A percentile compares a stretch with the other conserved stretches of the same genome.
Evolutionary conservation across 2,329 filamentous ascomycete species (phyloP).

Genomic region (Penicillium hesseltinei): DNA sequence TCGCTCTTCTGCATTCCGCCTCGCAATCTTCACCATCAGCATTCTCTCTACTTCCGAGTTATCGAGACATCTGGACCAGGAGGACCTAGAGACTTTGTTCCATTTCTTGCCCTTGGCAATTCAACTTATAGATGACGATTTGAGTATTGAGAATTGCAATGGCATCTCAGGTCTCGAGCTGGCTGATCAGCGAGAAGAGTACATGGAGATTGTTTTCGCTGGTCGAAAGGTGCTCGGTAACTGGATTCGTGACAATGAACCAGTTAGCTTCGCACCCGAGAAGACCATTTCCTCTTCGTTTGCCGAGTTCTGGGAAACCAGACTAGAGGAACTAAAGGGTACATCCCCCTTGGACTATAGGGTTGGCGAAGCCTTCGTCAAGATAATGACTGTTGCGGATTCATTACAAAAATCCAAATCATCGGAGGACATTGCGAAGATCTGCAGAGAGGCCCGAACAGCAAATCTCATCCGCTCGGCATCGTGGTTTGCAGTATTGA

Average conservation of each 20-base stretch:
- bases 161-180: slow-evolving; percentile 51
- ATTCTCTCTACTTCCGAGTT: slow-evolving; percentile 52
- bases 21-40: slow-evolving; percentile 67
- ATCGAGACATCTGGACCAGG: slow-evolving; percentile 31
- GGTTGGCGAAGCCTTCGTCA: slow-evolving; percentile 42
- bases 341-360: slow-evolving; percentile 38
- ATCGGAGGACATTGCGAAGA: slow-evolving; percentile 32
- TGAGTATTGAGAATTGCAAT: slow-evolving; percentile 56
- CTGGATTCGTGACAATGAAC: slow-evolving; percentile 38
- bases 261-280: slow-evolving; percentile 13
- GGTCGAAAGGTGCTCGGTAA: slow-evolving; percentile 49
- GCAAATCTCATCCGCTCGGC: slow-evolving; percentile 49
- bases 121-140: slow-evolving; percentile 59
- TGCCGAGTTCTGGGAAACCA: slow-evolving; percentile 35
- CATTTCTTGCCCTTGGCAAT: slow-evolving; percentile 54
- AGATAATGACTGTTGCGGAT: slow-evolving; percentile 37
- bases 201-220: slow-evolving; percentile 53
- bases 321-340: slow-evolving; percentile 32
- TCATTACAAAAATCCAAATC: slow-evolving; percentile 26
- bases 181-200: slow-evolving; percentile 52
- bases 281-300: slow-evolving; percentile 26
- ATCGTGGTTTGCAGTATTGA: slow-evolving; percentile 50
- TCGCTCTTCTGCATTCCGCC: slow-evolving; percentile 69
- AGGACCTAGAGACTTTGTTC: slow-evolving; percentile 43
- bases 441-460: slow-evolving; percentile 37